phyloP scores from a whole-genome alignment of 2,329 filamentous ascomycete genomes.

The Colletotrichum sublineola region DNA sequence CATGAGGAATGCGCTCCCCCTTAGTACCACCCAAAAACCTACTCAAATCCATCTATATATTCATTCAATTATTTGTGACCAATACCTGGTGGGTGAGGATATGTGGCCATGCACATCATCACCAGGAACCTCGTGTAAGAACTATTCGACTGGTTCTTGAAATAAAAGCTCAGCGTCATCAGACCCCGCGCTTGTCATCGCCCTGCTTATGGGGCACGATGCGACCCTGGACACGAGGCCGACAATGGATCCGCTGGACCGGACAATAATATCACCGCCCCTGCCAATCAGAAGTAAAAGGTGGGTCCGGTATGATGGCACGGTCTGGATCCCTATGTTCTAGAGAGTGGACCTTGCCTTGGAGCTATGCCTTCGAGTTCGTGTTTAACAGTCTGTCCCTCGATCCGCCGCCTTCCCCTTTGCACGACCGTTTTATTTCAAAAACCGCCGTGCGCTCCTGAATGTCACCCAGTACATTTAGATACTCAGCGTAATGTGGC shows the following conservation, averaged over 20 bases:
- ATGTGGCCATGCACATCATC: background rate
- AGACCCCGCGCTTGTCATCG: conserved; percentile 24
- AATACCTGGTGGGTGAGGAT: background rate
- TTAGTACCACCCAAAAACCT: background rate
- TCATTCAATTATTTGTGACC: background rate
- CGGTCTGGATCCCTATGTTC: conserved; percentile 32
- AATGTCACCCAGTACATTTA: conserved; percentile 8
- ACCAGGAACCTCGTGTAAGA: background rate
- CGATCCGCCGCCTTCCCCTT: conserved; percentile 21
- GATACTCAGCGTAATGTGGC: conserved; percentile 32
- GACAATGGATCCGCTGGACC: background rate
- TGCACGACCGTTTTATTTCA: conserved; percentile 19
- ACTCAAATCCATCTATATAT: background rate
- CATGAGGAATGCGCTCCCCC: background rate
- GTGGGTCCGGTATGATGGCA: background rate
- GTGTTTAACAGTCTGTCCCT: conserved; percentile 33
- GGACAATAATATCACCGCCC: conserved; percentile 38
- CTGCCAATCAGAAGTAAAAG: conserved; percentile 24
- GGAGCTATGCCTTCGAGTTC: conserved; percentile 36
- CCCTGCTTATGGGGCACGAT: conserved; percentile 17
- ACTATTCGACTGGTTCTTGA: too few relatives aligned
- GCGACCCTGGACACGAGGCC: conserved; percentile 16
- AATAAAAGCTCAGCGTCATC: conserved; percentile 13
- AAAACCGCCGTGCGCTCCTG: background rate
- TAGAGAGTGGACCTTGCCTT: conserved; percentile 27